Conservation (phyloP, 352 stramenopile species). For the Globisporangium uncinulatum region DNA sequence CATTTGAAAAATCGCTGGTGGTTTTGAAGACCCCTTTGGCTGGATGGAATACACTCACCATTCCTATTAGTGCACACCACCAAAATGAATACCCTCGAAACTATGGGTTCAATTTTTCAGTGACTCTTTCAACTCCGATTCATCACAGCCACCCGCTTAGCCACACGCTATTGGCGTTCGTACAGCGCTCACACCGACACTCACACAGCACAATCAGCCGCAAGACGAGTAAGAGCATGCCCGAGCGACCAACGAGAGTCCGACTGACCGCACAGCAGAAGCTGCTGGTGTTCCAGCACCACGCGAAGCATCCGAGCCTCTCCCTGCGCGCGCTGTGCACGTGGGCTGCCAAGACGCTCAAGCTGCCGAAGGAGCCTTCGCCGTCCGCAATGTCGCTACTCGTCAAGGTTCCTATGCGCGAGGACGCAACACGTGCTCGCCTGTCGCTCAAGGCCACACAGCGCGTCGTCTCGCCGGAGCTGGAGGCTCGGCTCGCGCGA, state of each 20-base stretch:
- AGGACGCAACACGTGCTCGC: neutral
- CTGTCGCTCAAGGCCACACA: neutral
- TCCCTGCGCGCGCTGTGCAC: neutral
- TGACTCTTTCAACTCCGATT: no score
- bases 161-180: no score
- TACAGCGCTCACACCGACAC: no score
- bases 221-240: neutral
- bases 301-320: neutral
- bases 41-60: no score
- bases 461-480: neutral
- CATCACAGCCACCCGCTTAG: no score
- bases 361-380: neutral
- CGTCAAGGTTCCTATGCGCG: neutral
- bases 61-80: no score
- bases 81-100: no score
- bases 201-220: no score
- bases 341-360: neutral
- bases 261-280: neutral
- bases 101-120: no score
- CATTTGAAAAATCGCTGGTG: no score
- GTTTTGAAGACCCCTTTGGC: no score
- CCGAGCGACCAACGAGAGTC: neutral
- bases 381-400: neutral
- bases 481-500: neutral
- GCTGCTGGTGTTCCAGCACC: neutral